Conservation (phyloP, 2,329 filamentous ascomycete species). For the Bertia moriformis region DNA sequence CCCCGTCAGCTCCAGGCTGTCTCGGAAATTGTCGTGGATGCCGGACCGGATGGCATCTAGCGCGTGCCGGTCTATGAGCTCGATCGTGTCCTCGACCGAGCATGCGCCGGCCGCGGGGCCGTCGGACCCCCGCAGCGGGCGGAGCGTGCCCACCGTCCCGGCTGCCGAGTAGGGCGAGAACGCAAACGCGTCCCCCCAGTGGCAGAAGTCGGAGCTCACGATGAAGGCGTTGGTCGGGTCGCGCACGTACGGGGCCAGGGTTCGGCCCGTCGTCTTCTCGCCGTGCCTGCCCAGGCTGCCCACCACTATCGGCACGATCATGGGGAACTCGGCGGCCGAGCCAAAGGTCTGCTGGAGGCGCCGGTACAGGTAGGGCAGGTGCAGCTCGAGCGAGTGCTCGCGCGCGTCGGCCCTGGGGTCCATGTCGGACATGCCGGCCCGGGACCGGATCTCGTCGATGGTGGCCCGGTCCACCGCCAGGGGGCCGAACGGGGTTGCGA, state of each 20-base stretch:
- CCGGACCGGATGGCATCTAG: constrained; percentile 78
- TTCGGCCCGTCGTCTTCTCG: constrained; percentile 53
- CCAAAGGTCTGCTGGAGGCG: constrained; percentile 39
- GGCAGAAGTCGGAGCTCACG: constrained; percentile 89
- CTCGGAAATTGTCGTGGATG: constrained; percentile 53
- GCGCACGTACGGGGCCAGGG: constrained; percentile 65
- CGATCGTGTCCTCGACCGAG: constrained; percentile 84
- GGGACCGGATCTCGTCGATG: constrained; percentile 29
- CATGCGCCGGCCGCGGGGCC: constrained; percentile 45
- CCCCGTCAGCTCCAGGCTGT: constrained; percentile 53
- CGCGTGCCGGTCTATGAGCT: constrained; percentile 61
- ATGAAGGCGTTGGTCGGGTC: constrained; percentile 71
- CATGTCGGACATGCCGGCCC: constrained; percentile 18
- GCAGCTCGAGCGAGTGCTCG: constrained; percentile 94
- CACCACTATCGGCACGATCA: constrained; percentile 72
- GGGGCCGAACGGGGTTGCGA: constrained; percentile 61
- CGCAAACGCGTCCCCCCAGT: constrained; percentile 75
- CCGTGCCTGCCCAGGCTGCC: constrained; percentile 54
- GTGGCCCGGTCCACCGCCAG: constrained; percentile 47
- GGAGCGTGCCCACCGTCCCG: constrained; percentile 22
- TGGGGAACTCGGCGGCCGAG: constrained; percentile 43
- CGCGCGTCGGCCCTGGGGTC: constrained; percentile 46
- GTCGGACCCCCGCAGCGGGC: constrained; percentile 25
- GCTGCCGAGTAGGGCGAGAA: constrained; percentile 62
- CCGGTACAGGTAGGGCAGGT: constrained; percentile 84